Base-by-base conservation (phyloP, 2,329 filamentous ascomycete species). In the Didymella pinodella region DNA sequence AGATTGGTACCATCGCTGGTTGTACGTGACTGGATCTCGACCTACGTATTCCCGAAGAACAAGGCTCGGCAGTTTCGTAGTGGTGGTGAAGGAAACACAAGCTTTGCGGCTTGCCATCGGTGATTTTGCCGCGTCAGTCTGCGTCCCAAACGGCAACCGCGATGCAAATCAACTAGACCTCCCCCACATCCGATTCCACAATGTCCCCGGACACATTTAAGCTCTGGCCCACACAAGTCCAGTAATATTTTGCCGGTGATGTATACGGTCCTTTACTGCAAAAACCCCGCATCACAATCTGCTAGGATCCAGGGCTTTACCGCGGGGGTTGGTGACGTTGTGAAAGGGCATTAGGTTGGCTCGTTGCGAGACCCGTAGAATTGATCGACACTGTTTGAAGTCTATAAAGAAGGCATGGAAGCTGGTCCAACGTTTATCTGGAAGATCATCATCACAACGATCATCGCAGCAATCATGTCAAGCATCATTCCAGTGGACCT, bases 401-500 rank as follows among this genome's bases (percentile, higher is more conserved):
- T 29, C n/a, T 38, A 50, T 46, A 47, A 43, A 47, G 32, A 28
- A 26, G 32, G 22, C n/a, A 52, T 52, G 48, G 54, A 44, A 36
- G 18, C 34, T 36, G 29, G 18, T 6, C 11, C 51, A 12, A 34
- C 47, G 22, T 18, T 54, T 2, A 25, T 68, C 25, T 65, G 61
- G 62, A 66, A 63, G 40, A 40, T 63, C 4, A 26, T 66, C 43
- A 63, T 57, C 7, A 62, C 51, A 4, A 70, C 59, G 16, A 11
- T 66, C 20, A 54, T 58, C 40, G 26, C 43, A 51, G 32, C 51
- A 43, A 65, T 55, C 47, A 75, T 75, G 71, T 67, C 65, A 49
- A 65, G 53, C 54, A 71, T 75, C 32, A 66, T 75, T 7, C 65
- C 69, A 18, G 67, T 77, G 11, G 71, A 77, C 48, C 61, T 78